A percentile compares a stretch with the other conserved stretches of the same genome.
Evolutionary conservation across 371 early-diverging fungal genomes (phyloP).

Genomic region (Saksenaea vasiformis): DNA sequence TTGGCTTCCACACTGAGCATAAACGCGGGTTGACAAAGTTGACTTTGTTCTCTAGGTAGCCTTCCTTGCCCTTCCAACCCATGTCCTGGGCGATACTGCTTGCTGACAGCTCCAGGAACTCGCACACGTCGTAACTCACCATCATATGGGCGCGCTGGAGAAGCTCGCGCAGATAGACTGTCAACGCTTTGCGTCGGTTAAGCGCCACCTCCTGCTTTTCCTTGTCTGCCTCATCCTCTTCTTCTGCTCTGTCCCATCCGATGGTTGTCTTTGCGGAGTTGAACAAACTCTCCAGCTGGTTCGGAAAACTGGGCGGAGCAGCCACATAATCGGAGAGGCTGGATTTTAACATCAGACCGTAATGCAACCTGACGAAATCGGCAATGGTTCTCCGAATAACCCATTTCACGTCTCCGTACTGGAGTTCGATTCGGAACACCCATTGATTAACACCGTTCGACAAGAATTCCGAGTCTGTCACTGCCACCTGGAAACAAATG

Average conservation of each 20-base stretch:
- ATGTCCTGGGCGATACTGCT: constrained; percentile 75
- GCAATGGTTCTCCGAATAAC: constrained; percentile 68
- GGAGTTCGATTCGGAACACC: constrained; percentile 71
- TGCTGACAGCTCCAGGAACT: constrained; percentile 79
- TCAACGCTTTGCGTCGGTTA: constrained; percentile 61
- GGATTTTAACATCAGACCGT: constrained; percentile 55
- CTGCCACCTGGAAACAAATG: constrained; percentile 36
- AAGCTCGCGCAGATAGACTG: constrained; percentile 61
- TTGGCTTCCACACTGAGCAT: constrained; percentile 38
- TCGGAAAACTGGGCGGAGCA: constrained; percentile 49
- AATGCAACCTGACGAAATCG: constrained; percentile 74
- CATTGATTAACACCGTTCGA: constrained; percentile 36
- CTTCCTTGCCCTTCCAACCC: constrained; percentile 90
- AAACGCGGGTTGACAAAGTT: constrained; percentile 39
- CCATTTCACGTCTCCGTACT: constrained; percentile 84
- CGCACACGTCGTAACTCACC: constrained; percentile 74
- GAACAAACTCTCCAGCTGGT: constrained; percentile 46
- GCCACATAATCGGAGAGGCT: constrained; percentile 42
- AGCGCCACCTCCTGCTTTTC: constrained; percentile 36
- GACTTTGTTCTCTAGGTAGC: constrained; percentile 63
- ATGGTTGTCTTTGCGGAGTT: constrained; percentile 41
- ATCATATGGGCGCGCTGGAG: constrained; percentile 63
- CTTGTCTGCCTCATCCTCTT: constrained; percentile 14
- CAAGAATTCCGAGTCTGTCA: constrained; percentile 58
- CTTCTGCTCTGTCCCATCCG: constrained; percentile 26